Evolutionary conservation across 179 eudicot species (phyloP), one percentile per base, ranked within the genome.

Genomic region (Beta macrorhiza): DNA sequence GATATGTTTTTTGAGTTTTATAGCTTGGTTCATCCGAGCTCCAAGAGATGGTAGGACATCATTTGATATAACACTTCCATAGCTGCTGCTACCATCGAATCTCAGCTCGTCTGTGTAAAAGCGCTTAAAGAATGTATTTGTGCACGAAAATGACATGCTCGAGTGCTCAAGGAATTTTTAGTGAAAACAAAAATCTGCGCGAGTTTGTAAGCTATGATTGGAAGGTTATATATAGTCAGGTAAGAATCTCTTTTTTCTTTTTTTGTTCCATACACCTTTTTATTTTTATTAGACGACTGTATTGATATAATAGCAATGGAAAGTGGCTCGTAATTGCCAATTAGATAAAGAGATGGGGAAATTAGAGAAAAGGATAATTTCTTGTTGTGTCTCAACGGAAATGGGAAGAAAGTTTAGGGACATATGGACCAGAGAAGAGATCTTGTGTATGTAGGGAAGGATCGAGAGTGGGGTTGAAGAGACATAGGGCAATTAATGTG

Each of bases 21-120:
- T 81, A n/a, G 87, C 70, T 56, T 82, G 91, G 80, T 90, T 90
- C 84, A 88, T 90, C 75, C 90, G 86, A 72, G 97, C 95, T 74
- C 97, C 93, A 16, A 93, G 93, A 20, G 97, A 87, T 15, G 98
- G 97, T 65, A 92, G 84, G 49, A 87, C 79, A 61, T 91, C 93
- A 71, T 82, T 87, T 11, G 94, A 87, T 81, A 91, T 89, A 76
- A 87, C 79, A 71, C 85, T 81, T 3, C 89, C 89, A 80, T 89
- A 88, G 78, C 84, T 82, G 75, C 84, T 82, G 75, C 70, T 59
- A 32, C 75, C 82, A 29, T 79, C 82, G 49, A 78, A 52, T 56
- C 67, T 84, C 59, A 86, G 79, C 29, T 88, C 93, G 44, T 89
- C 87, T 15, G 87, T 78, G 79, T 76, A 85, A 76, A 87, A 90